phyloP scores from a whole-genome alignment of 2,329 filamentous ascomycete species.

The Penicillium palitans region DNA sequence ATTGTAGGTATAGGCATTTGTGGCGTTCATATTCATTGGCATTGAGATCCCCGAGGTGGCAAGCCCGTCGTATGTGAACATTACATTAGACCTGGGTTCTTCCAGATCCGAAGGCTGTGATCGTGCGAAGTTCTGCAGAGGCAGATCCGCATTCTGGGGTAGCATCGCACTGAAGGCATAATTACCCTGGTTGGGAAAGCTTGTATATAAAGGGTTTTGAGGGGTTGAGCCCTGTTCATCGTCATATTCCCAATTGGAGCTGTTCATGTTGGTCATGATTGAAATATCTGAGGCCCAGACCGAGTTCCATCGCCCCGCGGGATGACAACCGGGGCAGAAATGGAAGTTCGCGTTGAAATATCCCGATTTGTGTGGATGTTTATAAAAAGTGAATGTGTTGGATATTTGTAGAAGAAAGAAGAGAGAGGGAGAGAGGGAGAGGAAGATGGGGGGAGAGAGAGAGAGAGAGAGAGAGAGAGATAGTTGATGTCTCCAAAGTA shows the following conservation, averaged over 20 bases:
- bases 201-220: constrained; percentile 19
- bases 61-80: constrained; percentile 30
- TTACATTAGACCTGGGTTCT: constrained; percentile 26
- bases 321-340: background rate
- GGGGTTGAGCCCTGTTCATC: constrained; percentile 17
- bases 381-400: background rate
- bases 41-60: constrained; percentile 18
- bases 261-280: constrained; percentile 17
- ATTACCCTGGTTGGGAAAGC: constrained; percentile 14
- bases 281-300: background rate
- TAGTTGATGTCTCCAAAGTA: background rate
- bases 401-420: background rate
- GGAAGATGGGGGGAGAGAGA: background rate
- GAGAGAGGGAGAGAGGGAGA: background rate
- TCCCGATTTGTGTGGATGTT: background rate
- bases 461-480: background rate
- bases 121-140: constrained; percentile 20
- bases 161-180: constrained; percentile 22
- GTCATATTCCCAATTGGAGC: constrained; percentile 16
- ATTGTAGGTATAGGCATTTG: constrained; percentile 26
- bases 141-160: constrained; percentile 18
- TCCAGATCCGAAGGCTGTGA: constrained; percentile 15
- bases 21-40: constrained; percentile 25
- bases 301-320: background rate
- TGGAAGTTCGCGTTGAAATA: background rate